Conservation (phyloP, 257 asterid genomes). For the Jasminum sambac region DNA sequence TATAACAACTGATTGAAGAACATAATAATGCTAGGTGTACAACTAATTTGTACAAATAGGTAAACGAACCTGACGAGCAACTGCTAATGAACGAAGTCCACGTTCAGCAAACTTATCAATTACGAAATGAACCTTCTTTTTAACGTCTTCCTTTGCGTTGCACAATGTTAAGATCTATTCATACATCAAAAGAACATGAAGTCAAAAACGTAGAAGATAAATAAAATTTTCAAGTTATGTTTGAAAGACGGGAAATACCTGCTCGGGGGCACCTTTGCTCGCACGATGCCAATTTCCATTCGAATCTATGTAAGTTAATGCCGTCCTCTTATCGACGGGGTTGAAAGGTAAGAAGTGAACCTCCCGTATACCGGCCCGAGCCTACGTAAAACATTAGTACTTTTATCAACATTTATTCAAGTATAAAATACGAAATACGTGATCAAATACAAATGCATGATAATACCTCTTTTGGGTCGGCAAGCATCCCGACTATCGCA, state of each 20-base stretch:
- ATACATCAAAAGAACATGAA: background rate
- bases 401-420: background rate
- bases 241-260: slow-evolving; percentile 41
- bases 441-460: background rate
- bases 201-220: background rate
- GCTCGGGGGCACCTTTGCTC: slow-evolving; percentile 98
- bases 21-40: too few species aligned
- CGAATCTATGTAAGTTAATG: slow-evolving; percentile 77
- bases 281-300: slow-evolving; percentile 84
- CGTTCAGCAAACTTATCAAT: slow-evolving; percentile 95
- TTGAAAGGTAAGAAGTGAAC: slow-evolving; percentile 87
- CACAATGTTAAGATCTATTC: slow-evolving; percentile 64
- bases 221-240: background rate
- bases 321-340: slow-evolving; percentile 94
- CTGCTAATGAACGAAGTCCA: slow-evolving; percentile 87
- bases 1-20: too few species aligned
- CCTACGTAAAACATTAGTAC: slow-evolving; percentile 36
- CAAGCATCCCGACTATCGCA: slow-evolving; percentile 91
- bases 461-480: slow-evolving; percentile 93
- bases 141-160: slow-evolving; percentile 69
- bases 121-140: slow-evolving; percentile 60
- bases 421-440: background rate
- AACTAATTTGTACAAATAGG: too few species aligned
- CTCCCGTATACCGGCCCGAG: slow-evolving; percentile 80
- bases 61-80: slow-evolving; percentile 72